Base-by-base conservation (phyloP, 1,284 basidiomycete genomes). In the Taiwanofungus camphoratus region DNA sequence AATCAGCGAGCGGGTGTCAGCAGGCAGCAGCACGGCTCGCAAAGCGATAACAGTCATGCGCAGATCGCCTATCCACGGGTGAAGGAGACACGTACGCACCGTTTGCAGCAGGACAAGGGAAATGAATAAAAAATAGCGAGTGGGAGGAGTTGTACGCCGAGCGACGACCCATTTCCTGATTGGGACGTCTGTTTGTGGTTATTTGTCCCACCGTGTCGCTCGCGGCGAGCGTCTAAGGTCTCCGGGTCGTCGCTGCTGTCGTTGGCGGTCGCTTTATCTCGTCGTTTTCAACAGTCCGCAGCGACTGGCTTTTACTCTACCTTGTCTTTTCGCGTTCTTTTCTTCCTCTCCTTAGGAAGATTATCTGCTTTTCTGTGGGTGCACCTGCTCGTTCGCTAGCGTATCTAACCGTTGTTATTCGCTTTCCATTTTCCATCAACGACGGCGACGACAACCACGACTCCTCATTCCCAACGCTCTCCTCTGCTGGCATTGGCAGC, bases 331-430 rank as follows among this genome's bases (percentile, higher is more conserved):
- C 30, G n/a, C 31, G 21, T 37, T 36, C 19, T 32, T 37, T 32
- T 15, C 19, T 31, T 20, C 21, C 33, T 40, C 27, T 39, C 37
- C 19, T 45, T 36, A 40, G 37, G 37, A 41, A 20, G 19, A 24
- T 26, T 33, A 30, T 38, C 34, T 23, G 8, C 19, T 18, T 19
- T 9, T 34, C 39, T 29, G 39, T 41, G 31, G 21, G 35, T 36
- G n/a, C 24, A 19, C 33, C n/a, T n/a, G 27, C 36, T 15, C 31
- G 15, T 31, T 41, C 21, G 3, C 19, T 12, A 31, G 18, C 39
- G 20, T 32, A 41, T 34, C 30, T 34, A 20, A 34, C 39, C n/a
- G 11, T 34, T 23, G 15, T 34, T 26, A 34, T 30, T 40, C 12
- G 15, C 26, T 39, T 19, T 29, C 23, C 35, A 36, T 39, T 21